Evolutionary conservation across 2,329 filamentous ascomycete genomes (phyloP).

Genomic region (Colletotrichum lupini): DNA sequence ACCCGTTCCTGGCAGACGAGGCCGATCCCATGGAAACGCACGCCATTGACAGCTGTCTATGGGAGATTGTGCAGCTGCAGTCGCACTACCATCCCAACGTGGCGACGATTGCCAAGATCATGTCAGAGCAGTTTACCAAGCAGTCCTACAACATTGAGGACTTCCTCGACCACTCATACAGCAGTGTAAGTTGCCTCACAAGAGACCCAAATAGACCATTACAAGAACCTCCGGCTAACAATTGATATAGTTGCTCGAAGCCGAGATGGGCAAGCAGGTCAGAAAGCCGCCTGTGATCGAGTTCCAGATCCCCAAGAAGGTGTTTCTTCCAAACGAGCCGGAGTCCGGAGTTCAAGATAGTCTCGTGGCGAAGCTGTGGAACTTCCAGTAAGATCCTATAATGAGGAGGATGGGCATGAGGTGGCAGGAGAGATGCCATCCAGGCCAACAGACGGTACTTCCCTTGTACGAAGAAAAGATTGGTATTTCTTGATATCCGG

Average conservation of each 20-base stretch:
- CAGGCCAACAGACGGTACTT: background rate
- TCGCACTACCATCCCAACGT: constrained; percentile 98
- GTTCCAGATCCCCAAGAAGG: constrained; percentile 90
- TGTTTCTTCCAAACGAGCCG: constrained; percentile 70
- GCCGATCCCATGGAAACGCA: constrained; percentile 84
- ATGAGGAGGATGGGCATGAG: background rate
- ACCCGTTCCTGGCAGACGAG: constrained; percentile 83
- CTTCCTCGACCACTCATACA: constrained; percentile 95
- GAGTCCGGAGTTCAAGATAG: constrained; percentile 61
- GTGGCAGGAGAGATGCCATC: background rate
- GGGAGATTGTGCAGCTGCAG: constrained; percentile 93
- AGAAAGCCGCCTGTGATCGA: constrained; percentile 91
- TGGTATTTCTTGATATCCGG: constrained; percentile 12
- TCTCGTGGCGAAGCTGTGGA: constrained; percentile 70
- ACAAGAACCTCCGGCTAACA: constrained; percentile 64
- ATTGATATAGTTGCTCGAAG: constrained; percentile 75
- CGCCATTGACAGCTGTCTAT: constrained; percentile 92
- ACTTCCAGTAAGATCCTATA: constrained; percentile 54
- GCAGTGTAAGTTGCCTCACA: constrained; percentile 68
- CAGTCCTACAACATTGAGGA: constrained; percentile 95
- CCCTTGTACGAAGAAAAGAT: constrained; percentile 4
- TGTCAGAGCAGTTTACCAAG: constrained; percentile 98
- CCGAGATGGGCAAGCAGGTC: constrained; percentile 83
- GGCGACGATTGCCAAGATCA: constrained; percentile 90
- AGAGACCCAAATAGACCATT: background rate